Evolutionary conservation across 2,329 filamentous ascomycete species (phyloP).

Genomic region (Pseudovirgaria hyperparasitica): DNA sequence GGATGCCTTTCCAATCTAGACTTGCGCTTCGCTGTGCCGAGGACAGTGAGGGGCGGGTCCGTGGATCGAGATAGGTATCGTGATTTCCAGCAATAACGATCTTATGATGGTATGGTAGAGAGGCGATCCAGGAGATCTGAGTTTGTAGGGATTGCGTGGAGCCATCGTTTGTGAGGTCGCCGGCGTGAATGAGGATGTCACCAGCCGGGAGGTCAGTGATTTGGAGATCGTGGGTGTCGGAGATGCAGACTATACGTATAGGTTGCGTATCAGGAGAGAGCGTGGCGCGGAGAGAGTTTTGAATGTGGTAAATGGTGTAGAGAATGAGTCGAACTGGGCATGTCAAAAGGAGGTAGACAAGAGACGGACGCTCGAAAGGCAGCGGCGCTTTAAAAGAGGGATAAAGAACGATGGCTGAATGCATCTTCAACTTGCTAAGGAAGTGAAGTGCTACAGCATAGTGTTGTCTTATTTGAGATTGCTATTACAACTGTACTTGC

Average conservation of each 20-base stretch:
- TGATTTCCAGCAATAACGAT: constrained; percentile 81
- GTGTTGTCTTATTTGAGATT: too few relatives aligned
- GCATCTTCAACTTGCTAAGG: too few relatives aligned
- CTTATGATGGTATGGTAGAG: constrained; percentile 65
- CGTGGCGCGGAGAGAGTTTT: constrained; percentile 55
- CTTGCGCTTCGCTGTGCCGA: constrained; percentile 41
- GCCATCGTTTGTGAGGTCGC: constrained; percentile 68
- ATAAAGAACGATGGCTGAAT: not conserved
- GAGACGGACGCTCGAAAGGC: constrained; percentile 36
- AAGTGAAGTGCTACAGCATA: too few relatives aligned
- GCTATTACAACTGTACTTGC: too few relatives aligned
- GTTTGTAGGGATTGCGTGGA: constrained; percentile 60
- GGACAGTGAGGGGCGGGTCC: constrained; percentile 37
- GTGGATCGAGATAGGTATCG: constrained; percentile 69
- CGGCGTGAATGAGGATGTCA: constrained; percentile 80
- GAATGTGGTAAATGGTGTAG: constrained; percentile 47
- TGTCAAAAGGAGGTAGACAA: constrained; percentile 50
- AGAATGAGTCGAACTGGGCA: constrained; percentile 57
- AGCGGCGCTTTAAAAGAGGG: constrained; percentile 3
- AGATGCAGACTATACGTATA: constrained; percentile 74
- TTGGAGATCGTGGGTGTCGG: constrained; percentile 68
- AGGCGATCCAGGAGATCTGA: constrained; percentile 72
- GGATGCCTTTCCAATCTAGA: constrained; percentile 54
- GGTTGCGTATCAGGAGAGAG: constrained; percentile 42
- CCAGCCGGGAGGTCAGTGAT: constrained; percentile 54